Percentiles rank a stretch among this genome's conserved stretches.
These are phyloP conservation scores for Phytophthora chlamydospora DNA, from an alignment of 352 stramenopile genomes.

Conservation along the genomic window DNA sequence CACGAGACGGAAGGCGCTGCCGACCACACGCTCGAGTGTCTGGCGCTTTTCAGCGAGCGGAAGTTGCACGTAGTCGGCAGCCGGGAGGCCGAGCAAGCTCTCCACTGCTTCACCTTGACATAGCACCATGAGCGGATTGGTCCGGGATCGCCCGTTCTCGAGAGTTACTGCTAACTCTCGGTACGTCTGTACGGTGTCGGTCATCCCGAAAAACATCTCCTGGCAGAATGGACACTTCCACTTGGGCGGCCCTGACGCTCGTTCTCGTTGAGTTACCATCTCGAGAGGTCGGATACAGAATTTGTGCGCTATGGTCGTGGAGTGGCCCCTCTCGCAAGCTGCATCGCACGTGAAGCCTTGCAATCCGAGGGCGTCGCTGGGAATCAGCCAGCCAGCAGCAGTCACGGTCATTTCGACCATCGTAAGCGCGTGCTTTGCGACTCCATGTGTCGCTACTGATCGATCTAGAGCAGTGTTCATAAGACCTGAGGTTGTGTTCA, in stretches of 20 bases:
- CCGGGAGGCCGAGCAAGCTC: constrained; percentile 43
- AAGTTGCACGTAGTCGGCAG: constrained; percentile 57
- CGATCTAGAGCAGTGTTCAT: constrained; percentile 39
- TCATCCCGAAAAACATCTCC: constrained; percentile 58
- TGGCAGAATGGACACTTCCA: constrained; percentile 65
- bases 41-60: constrained; percentile 45
- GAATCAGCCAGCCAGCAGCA: constrained; percentile 58
- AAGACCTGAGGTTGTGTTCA: constrained; percentile 56
- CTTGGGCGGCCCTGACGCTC: constrained; percentile 14
- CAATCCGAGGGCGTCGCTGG: constrained; percentile 8
- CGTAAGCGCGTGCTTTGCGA: constrained; percentile 20
- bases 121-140: constrained; percentile 31
- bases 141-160: constrained; percentile 42
- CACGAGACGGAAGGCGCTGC: constrained; percentile 42
- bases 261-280: constrained; percentile 16
- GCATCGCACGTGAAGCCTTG: constrained; percentile 39
- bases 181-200: constrained; percentile 56
- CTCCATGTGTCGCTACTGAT: neutral
- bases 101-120: constrained; percentile 53
- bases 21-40: constrained; percentile 35
- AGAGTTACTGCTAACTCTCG: constrained; percentile 45
- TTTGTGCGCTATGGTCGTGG: constrained; percentile 54
- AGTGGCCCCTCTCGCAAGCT: constrained; percentile 52
- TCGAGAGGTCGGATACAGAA: constrained; percentile 30
- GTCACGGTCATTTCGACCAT: constrained; percentile 43